Conservation (phyloP, 495 filamentous ascomycete genomes). For the Pseudotulostoma volvatum region DNA sequence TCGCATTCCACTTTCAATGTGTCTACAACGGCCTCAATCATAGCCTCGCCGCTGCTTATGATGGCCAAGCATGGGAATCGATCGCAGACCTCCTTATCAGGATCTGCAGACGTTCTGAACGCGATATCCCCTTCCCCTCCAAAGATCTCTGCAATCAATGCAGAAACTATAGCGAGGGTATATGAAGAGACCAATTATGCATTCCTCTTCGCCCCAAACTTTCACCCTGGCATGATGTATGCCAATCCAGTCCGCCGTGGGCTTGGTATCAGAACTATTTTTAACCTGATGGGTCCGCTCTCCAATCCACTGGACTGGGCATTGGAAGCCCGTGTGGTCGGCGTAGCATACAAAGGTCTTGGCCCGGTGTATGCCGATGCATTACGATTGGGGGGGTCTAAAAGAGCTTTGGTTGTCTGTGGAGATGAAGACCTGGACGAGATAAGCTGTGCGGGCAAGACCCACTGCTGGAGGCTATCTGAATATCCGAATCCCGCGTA, state of each 20-base stretch:
- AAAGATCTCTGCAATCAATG: constrained; percentile 52
- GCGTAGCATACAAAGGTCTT: constrained; percentile 72
- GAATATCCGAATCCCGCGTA: constrained; percentile 34
- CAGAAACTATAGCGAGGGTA: constrained; percentile 46
- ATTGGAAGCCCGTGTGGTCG: constrained; percentile 79
- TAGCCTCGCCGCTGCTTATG: constrained; percentile 67
- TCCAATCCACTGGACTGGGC: constrained; percentile 68
- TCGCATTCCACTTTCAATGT: constrained; percentile 97
- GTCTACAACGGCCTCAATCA: constrained; percentile 81
- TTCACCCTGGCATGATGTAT: constrained; percentile 84
- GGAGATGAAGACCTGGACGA: constrained; percentile 92
- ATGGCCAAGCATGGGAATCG: constrained; percentile 92
- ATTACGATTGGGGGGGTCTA: constrained; percentile 54
- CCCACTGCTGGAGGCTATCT: constrained; percentile 71
- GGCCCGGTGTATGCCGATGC: constrained; percentile 80
- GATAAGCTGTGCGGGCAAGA: constrained; percentile 71
- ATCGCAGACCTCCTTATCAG: constrained; percentile 89
- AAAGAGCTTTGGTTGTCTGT: constrained; percentile 81
- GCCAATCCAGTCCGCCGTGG: constrained; percentile 68
- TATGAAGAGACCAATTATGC: constrained; percentile 74
- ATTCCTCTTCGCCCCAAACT: constrained; percentile 92
- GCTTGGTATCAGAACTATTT: constrained; percentile 84
- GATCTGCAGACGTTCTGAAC: constrained; percentile 81
- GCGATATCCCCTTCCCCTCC: constrained; percentile 52
- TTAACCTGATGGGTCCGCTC: constrained; percentile 88